Percentiles rank a stretch among this genome's conserved stretches.
Conservation (phyloP, 164 flowering plant genomes). For the Protea cynaroides region DNA sequence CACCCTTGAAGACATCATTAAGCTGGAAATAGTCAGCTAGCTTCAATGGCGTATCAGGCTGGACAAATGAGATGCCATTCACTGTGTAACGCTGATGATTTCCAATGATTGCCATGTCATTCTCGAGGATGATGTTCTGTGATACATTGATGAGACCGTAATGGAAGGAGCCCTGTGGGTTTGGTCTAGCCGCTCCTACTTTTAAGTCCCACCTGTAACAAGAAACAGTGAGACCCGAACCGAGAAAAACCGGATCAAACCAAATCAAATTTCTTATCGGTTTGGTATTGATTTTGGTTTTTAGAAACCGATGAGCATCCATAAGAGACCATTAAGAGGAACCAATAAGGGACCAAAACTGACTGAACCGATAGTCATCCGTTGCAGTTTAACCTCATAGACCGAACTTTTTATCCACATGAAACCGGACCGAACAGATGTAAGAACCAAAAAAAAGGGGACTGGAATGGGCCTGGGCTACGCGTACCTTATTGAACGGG, state of each 20-base stretch:
- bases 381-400: too few species aligned
- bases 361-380: too few species aligned
- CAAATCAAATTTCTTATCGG: too few species aligned
- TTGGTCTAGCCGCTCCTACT: conserved; percentile 37
- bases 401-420: too few species aligned
- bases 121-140: conserved; percentile 25
- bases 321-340: too few species aligned
- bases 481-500: conserved; percentile 37
- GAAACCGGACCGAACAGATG: too few species aligned
- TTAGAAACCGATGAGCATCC: too few species aligned
- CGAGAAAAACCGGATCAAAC: too few species aligned
- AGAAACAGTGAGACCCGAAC: neutral
- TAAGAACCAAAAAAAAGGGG: too few species aligned
- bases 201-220: conserved; percentile 27
- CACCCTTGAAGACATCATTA: conserved; percentile 1
- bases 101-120: conserved; percentile 6
- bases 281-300: too few species aligned
- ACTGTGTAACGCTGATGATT: conserved; percentile 20
- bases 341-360: too few species aligned
- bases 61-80: conserved; percentile 30
- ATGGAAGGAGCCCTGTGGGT: conserved; percentile 45
- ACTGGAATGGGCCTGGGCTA: neutral
- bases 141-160: conserved; percentile 29
- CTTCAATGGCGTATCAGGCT: conserved; percentile 38
- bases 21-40: conserved; percentile 29